Conservation (phyloP, 2,329 filamentous ascomycete genomes). For the Nemania serpens region DNA sequence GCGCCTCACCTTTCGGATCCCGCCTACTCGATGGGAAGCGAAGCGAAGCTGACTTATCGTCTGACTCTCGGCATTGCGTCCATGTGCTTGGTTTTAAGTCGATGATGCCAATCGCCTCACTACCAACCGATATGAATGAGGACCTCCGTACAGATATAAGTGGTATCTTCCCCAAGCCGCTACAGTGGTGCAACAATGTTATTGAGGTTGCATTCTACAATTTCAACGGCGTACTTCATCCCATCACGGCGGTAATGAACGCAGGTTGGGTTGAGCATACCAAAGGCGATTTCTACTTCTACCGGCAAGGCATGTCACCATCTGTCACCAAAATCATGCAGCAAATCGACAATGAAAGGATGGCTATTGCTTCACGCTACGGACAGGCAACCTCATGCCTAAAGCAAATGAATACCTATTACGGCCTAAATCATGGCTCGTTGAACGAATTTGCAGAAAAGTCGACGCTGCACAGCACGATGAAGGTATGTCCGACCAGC, state of each 20-base stretch:
- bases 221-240: constrained; percentile 28
- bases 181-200: constrained; percentile 27
- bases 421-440: constrained; percentile 11
- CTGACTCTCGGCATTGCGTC: constrained; percentile 11
- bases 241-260: constrained; percentile 26
- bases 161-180: constrained; percentile 14
- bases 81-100: constrained; percentile 25
- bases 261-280: constrained; percentile 27
- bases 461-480: constrained; percentile 21
- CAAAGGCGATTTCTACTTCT: constrained; percentile 28
- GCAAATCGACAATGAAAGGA: constrained; percentile 21
- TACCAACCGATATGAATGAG: constrained; percentile 14
- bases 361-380: constrained; percentile 17
- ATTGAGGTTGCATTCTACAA: constrained; percentile 26
- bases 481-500: constrained; percentile 26
- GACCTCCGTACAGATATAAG: constrained; percentile 12
- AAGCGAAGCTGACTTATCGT: not conserved
- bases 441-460: constrained; percentile 20
- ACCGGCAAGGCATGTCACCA: constrained; percentile 25
- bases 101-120: constrained; percentile 21
- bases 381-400: constrained; percentile 15
- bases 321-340: constrained; percentile 27
- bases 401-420: constrained; percentile 24
- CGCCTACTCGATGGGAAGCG: constrained; percentile 19
- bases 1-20: constrained; percentile 21